phyloP scores from a whole-genome alignment of 2,329 filamentous ascomycete genomes.

The Sphaerulina vaccinii region DNA sequence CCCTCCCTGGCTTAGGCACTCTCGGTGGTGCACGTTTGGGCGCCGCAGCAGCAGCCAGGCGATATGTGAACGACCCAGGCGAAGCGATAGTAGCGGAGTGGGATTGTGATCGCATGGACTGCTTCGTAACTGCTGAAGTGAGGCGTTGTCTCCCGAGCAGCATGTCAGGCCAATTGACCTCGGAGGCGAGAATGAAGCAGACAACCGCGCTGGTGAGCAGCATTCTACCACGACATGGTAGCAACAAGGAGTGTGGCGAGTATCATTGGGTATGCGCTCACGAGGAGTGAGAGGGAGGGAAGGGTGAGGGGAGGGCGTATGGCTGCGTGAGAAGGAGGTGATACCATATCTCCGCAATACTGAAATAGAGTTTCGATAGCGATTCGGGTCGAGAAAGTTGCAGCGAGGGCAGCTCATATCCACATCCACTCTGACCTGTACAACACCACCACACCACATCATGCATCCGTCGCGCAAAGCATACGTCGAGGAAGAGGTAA shows the following conservation, averaged over 20 bases:
- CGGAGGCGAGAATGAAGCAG: conserved; percentile 21
- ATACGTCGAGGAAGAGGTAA: not conserved
- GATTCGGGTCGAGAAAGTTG: too few species aligned
- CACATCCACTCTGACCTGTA: too few species aligned
- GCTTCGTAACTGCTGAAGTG: conserved; percentile 23
- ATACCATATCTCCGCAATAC: too few species aligned
- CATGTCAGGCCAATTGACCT: conserved; percentile 16
- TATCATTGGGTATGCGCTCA: not conserved
- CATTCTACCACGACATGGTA: conserved; percentile 16
- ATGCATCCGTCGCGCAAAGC: not conserved
- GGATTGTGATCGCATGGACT: conserved; percentile 6
- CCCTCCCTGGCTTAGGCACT: conserved; percentile 53
- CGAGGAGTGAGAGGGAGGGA: not conserved
- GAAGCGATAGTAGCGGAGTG: conserved; percentile 13
- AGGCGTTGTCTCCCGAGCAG: conserved; percentile 21
- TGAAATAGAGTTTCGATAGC: too few species aligned
- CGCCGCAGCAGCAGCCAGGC: conserved; percentile 39
- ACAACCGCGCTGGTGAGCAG: conserved; percentile 24
- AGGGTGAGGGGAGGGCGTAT: not conserved
- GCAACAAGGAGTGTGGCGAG: not conserved
- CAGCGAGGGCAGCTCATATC: too few species aligned
- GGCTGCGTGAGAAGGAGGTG: too few species aligned
- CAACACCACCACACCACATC: not conserved
- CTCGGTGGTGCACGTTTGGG: conserved; percentile 36
- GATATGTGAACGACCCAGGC: conserved; percentile 36